Base-by-base conservation (phyloP, 139 green algal species). In the Asterochloris erici region DNA sequence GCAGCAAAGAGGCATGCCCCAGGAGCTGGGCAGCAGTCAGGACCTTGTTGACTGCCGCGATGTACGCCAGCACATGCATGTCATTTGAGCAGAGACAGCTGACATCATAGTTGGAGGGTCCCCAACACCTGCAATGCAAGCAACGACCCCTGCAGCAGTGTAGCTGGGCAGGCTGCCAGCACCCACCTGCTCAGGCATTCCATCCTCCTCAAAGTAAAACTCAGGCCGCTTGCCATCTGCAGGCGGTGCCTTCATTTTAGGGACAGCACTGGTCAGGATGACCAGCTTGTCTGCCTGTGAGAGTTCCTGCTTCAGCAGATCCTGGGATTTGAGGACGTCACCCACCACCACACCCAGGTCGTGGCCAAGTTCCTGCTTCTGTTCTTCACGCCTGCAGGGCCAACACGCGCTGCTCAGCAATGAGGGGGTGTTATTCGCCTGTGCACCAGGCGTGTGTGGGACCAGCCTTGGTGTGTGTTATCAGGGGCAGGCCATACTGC, bases 151-250 rank as follows among this genome's bases (percentile, higher is more conserved):
- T 68, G 38, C 38, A 54, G 10, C 11, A 79, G 13, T 68, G 47
- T 38, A 16, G 47, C 10, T 14, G 24, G 75, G 63, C 1, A 23
- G 47, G n/a, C 68, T 17, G 21, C 21, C 14, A 24, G 28, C 60
- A 71, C 66, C 27, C 69, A 92, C 89, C 81, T 89, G 82, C 82
- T 93, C 88, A 0, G 89, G 87, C 9, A 28, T 54, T 68, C 90
- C 84, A 16, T 81, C 85, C 75, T 88, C 84, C 76, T 91, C 86
- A 78, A 81, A 92, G 21, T 63, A 73, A 64, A 92, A 91, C 38
- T 86, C 75, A 23, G 88, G 88, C 21, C 78, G 74, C 14, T 80
- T 71, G 24, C 71, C 81, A 1, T 82, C 61, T 61, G 70, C 28
- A 73, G 75, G 75, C 23, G 29, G 83, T 69, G 68, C 28, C 74